These are phyloP conservation scores for Alliaria petiolata DNA, from an alignment of 345 rosid species.

Conservation along the genomic window DNA sequence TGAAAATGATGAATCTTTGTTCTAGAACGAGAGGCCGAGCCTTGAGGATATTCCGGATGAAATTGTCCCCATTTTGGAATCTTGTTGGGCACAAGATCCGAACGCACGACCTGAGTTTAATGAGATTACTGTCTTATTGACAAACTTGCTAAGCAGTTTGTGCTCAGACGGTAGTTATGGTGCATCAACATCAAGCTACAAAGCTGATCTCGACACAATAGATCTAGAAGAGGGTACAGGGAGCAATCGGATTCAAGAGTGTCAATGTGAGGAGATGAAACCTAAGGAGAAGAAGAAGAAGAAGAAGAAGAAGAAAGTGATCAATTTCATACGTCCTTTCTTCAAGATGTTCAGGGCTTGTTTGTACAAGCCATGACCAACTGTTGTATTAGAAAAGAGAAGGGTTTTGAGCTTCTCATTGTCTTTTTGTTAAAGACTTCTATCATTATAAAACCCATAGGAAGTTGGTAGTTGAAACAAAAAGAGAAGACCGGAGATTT, in stretches of 20 bases:
- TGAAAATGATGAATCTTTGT: not conserved
- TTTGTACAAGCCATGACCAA: not conserved
- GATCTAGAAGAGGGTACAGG: not conserved
- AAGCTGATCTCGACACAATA: not conserved
- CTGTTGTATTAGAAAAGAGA: not conserved
- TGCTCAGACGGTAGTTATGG: not conserved
- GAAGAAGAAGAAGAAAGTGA: conserved; percentile 1
- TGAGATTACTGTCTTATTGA: conserved; percentile 36
- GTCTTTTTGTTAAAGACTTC: not conserved
- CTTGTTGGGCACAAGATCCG: conserved; percentile 59
- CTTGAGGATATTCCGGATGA: conserved; percentile 39
- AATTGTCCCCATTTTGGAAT: conserved; percentile 37
- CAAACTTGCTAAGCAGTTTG: conserved; percentile 11
- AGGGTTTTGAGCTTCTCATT: not conserved
- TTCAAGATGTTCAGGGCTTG: not conserved
- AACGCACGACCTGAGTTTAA: conserved; percentile 47
- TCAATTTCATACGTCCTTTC: not conserved
- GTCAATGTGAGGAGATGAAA: not conserved
- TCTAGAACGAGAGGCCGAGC: conserved; percentile 53
- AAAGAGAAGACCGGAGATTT: not conserved
- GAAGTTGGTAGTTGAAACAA: not conserved
- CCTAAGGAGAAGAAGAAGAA: not conserved
- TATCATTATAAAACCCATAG: not conserved
- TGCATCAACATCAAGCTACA: no score
- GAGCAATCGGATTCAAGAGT: not conserved